Evolutionary conservation across 495 filamentous ascomycete genomes (phyloP).

Genomic region (Penicillium waksmanii): DNA sequence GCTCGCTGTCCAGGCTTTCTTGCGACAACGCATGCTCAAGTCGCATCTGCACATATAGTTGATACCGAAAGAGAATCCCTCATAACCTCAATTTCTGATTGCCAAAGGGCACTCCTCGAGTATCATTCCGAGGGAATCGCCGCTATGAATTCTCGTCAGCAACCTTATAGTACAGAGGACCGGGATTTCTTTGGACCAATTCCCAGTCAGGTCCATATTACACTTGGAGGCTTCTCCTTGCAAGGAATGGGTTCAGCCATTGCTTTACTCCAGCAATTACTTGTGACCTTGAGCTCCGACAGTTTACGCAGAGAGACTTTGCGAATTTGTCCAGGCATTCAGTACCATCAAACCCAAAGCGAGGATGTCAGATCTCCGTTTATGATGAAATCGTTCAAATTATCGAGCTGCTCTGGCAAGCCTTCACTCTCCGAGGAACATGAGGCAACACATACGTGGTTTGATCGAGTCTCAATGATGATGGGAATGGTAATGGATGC

Average conservation of each 20-base stretch:
- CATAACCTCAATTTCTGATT: background rate
- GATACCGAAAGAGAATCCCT: background rate
- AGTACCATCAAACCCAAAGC: background rate
- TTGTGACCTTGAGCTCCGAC: background rate
- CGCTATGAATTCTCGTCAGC: background rate
- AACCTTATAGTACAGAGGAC: background rate
- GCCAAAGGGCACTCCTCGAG: background rate
- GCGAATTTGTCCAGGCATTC: background rate
- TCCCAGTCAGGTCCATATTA: background rate
- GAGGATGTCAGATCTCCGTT: background rate
- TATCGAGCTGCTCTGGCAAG: no score
- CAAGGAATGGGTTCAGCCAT: background rate
- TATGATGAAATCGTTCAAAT: background rate
- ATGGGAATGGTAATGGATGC: conserved; percentile 5
- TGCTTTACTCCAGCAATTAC: background rate
- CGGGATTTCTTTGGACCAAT: background rate
- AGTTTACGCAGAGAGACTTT: background rate
- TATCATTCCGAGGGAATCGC: background rate
- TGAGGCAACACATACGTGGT: conserved; percentile 1
- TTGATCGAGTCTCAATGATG: conserved; percentile 7
- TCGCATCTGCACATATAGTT: background rate
- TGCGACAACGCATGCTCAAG: conserved; percentile 18
- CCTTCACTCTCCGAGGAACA: background rate
- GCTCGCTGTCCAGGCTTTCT: conserved; percentile 31
- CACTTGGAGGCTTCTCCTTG: background rate